Base-by-base conservation (phyloP, 495 filamentous ascomycete species). In the Hypomontagnella submonticulosa region DNA sequence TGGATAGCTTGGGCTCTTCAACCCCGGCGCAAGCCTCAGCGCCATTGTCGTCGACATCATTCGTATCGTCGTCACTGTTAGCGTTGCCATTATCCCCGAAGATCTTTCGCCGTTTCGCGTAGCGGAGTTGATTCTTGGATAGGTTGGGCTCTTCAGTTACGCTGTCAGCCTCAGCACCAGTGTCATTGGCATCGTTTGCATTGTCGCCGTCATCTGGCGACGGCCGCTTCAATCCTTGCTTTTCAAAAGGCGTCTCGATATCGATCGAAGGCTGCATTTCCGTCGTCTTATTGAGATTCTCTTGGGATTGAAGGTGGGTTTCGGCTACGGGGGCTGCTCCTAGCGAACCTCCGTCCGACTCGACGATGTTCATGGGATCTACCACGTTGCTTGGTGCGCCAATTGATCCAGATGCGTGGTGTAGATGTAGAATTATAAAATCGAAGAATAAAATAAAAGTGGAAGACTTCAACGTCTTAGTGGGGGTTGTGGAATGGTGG, bases 61-160 rank as follows among this genome's bases (percentile, higher is more conserved):
- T 38, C 3, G 36, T 38, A 38, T 38, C 36, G 33, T 50, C 49
- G 46, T 20, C 57, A 4, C 23, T 52, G 23, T 27, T 6, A 37
- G 30, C 1, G 27, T 15, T 15, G 16, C 30, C 15, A 34, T 10
- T 4, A 12, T 19, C 9, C 7, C 11, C n/a, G n/a, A n/a, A n/a
- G n/a, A n/a, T n/a, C 71, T 91, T 79, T 57, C 83, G 79, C 32
- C 84, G 84, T 30, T 77, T 82, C 20, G 92, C 78, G 68, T 90
- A 92, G 75, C 94, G 97, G 46, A 87, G 74, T 62, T 92, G 88
- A 63, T 87, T 93, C 66, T 97, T 99, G 10, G 95, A 97, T 33
- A 91, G 65, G 27, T 67, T 66, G 1, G 76, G 76, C 13, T 71
- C 68, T 13, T 62, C 64, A 8, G n/a, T n/a, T n/a, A n/a, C 9